Evolutionary conservation across 1,284 basidiomycete species (phyloP).

Genomic region (Filobasidium uniguttulatum): DNA sequence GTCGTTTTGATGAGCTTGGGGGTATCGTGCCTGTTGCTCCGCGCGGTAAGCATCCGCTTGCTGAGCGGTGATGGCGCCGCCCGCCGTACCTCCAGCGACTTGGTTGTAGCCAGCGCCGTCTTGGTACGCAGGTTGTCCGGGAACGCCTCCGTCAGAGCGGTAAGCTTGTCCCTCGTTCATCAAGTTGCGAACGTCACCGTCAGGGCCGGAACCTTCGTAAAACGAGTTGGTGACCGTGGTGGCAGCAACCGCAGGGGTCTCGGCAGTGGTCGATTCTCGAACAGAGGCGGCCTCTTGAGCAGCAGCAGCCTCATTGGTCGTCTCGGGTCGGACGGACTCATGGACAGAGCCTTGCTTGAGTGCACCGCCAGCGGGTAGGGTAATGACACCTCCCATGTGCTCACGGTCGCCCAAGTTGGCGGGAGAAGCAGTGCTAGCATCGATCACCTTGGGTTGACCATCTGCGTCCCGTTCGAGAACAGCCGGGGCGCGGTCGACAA

Average conservation of each 20-base stretch:
- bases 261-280: conserved; percentile 4
- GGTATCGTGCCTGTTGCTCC: conserved; percentile 21
- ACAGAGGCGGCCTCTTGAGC: too few species aligned
- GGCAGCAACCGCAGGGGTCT: background rate
- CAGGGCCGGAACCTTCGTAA: background rate
- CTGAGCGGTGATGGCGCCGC: conserved; percentile 21
- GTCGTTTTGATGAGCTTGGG: conserved; percentile 11
- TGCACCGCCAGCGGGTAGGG: conserved; percentile 7
- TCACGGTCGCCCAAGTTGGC: conserved; percentile 9
- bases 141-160: conserved; percentile 7
- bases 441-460: conserved; percentile 1
- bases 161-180: conserved; percentile 15
- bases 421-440: conserved; percentile 6
- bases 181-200: conserved; percentile 3
- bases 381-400: conserved; percentile 1
- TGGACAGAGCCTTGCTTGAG: too few species aligned
- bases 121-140: conserved; percentile 10
- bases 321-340: too few species aligned
- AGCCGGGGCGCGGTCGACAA: background rate
- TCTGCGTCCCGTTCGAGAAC: background rate
- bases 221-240: background rate
- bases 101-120: conserved; percentile 3
- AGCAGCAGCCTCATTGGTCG: too few species aligned
- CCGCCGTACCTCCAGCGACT: conserved; percentile 9
- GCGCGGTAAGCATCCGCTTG: conserved; percentile 23